Base-by-base conservation (phyloP, 2,329 filamentous ascomycete species). In the Raffaelea albimanens region DNA sequence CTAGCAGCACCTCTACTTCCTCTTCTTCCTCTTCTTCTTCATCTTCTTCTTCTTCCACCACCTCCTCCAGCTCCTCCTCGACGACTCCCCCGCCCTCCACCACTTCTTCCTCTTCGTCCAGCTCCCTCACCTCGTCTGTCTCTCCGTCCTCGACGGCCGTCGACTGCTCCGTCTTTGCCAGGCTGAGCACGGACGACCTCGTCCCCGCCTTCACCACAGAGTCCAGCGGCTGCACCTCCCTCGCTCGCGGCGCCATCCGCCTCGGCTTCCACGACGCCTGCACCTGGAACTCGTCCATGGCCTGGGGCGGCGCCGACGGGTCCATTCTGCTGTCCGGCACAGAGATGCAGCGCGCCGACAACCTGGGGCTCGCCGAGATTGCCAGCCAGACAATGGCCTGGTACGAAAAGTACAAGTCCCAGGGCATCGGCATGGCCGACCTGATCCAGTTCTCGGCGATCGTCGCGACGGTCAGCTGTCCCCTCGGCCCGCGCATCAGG, bases 391-490 rank as follows among this genome's bases (percentile, higher is more conserved):
- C 70, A 3, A 57, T 60, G 34, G 49, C 52, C 2, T 65, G 73
- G 54, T 66, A 66, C 42, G 50, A 55, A 19, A 63, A 67, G 47
- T 70, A 67, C 50, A 59, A 63, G 13, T 25, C 50, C 7, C 60
- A 63, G 50, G 59, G 56, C 19, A 64, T 76, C n/a, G 62, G 66
- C 11, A 71, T 73, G 52, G 75, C 75, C 18, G 75, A 80, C 57
- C 61, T 79, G 19, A 70, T 76, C 38, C 72, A 76, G 56, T 69
- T 75, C 44, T 71, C 67, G 3, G 67, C 63, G 59, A 64, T 62
- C 43, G 62, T 71, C 38, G 73, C 69, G 4, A 70, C 71, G 4
- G 66, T 72, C 2, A 64, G 66, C 3, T 79, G 75, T 47, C 73
- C 74, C 0, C 67, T 69, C 14, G 74, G 75, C 0, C 75, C 74